Conservation (phyloP, 2,329 filamentous ascomycete species). For the Shiraia bambusicola region DNA sequence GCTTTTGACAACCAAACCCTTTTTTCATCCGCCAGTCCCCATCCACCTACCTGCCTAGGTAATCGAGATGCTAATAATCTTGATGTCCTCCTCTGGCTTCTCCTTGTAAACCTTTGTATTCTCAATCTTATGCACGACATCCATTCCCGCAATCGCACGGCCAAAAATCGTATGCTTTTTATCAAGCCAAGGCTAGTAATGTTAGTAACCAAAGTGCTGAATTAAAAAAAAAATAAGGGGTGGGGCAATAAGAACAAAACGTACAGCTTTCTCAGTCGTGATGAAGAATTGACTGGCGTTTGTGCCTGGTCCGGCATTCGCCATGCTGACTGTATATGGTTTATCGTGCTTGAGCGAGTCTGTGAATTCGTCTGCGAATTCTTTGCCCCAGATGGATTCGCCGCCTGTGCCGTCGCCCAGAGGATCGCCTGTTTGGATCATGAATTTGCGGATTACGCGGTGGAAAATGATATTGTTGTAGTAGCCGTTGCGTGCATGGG, state of each 20-base stretch:
- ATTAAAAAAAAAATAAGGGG: neutral
- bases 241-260: conserved; percentile 34
- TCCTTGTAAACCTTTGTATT: conserved; percentile 84
- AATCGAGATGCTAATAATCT: conserved; percentile 80
- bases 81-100: conserved; percentile 95
- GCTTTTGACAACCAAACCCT: too few relatives aligned
- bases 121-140: conserved; percentile 95
- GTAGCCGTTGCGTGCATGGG: conserved; percentile 83
- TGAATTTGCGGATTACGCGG: conserved; percentile 94
- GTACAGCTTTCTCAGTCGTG: conserved; percentile 89
- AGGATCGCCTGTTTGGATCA: conserved; percentile 90
- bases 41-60: conserved; percentile 13
- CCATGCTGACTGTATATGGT: conserved; percentile 96
- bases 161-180: conserved; percentile 97
- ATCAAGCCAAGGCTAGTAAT: conserved; percentile 81
- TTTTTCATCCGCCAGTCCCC: neutral
- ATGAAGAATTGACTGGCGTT: conserved; percentile 99
- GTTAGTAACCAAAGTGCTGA: too few relatives aligned
- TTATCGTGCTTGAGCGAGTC: conserved; percentile 89
- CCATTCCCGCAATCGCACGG: conserved; percentile 82
- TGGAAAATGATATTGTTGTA: conserved; percentile 99
- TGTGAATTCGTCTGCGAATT: conserved; percentile 87
- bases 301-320: conserved; percentile 91
- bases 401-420: conserved; percentile 87
- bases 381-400: conserved; percentile 88